Percentiles rank a stretch among this genome's conserved stretches.
These are phyloP conservation scores for Boechera retrofracta DNA, from an alignment of 345 rosid genomes.

Conservation along the genomic window DNA sequence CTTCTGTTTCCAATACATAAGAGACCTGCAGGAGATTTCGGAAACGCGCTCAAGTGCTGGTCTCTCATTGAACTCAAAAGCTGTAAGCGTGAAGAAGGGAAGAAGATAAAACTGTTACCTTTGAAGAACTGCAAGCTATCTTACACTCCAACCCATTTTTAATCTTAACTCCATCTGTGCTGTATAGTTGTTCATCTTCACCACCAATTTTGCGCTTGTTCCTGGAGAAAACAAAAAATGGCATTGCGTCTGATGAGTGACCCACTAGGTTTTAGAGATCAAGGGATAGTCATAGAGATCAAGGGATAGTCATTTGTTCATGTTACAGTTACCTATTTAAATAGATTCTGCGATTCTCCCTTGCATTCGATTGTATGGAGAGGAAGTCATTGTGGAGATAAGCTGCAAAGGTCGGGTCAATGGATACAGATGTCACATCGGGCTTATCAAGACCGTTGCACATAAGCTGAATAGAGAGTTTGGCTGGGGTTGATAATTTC, in stretches of 20 bases:
- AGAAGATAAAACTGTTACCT: constrained; percentile 51
- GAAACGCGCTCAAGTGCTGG: background rate
- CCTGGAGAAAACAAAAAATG: constrained; percentile 53
- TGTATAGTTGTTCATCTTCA: constrained; percentile 45
- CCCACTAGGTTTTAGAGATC: background rate
- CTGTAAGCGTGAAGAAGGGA: background rate
- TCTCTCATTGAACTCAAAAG: background rate
- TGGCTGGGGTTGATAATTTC: constrained; percentile 57
- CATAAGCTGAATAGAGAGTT: constrained; percentile 84
- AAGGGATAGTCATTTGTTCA: constrained; percentile 8
- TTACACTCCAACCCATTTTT: constrained; percentile 84
- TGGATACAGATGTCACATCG: constrained; percentile 73
- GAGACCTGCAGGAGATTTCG: constrained; percentile 58
- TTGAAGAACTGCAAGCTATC: constrained; percentile 80
- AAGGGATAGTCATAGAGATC: constrained; percentile 1
- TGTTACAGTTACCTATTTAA: constrained; percentile 62
- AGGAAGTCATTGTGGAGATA: constrained; percentile 78
- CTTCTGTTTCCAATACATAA: constrained; percentile 87
- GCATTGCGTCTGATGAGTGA: constrained; percentile 8
- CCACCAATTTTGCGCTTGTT: constrained; percentile 52
- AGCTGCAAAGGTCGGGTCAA: constrained; percentile 76
- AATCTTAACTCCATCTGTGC: constrained; percentile 62
- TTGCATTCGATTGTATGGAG: constrained; percentile 57
- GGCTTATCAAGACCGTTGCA: constrained; percentile 82
- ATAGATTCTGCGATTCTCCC: constrained; percentile 66